Percentiles rank a stretch among this genome's conserved stretches.
Evolutionary conservation across 495 filamentous ascomycete genomes (phyloP).

Genomic region (Astrothelium subdiscretum): DNA sequence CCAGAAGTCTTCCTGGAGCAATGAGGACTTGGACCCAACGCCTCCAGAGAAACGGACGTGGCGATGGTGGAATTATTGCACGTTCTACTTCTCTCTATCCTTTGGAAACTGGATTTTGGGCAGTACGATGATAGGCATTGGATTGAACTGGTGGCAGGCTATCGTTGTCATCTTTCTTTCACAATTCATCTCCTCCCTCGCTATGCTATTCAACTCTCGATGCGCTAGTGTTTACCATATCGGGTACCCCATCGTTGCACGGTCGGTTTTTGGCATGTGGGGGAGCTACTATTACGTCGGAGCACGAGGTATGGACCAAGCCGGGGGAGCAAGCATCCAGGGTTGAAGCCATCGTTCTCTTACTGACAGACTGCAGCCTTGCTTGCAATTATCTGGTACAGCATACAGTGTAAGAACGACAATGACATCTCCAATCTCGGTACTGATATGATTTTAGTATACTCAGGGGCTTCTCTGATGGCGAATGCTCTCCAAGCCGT

Average conservation of each 20-base stretch:
- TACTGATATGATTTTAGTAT: slow-evolving; percentile 16
- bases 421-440: not conserved
- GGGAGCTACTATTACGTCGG: slow-evolving; percentile 28
- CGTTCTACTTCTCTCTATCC: slow-evolving; percentile 31
- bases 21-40: slow-evolving; percentile 26
- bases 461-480: slow-evolving; percentile 25
- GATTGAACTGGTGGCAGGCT: slow-evolving; percentile 36
- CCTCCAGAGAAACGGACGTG: slow-evolving; percentile 14
- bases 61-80: slow-evolving; percentile 32
- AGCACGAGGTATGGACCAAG: no score
- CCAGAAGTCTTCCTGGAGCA: slow-evolving; percentile 13
- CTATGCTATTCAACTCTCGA: slow-evolving; percentile 33
- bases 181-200: slow-evolving; percentile 31
- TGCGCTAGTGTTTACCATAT: slow-evolving; percentile 30
- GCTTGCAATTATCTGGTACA: slow-evolving; percentile 29
- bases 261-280: slow-evolving; percentile 29
- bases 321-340: no score
- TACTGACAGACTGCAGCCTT: slow-evolving; percentile 15
- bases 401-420: slow-evolving; percentile 22
- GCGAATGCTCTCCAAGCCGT: slow-evolving; percentile 24
- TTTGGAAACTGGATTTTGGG: slow-evolving; percentile 36
- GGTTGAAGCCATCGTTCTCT: not conserved
- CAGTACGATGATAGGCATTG: slow-evolving; percentile 32
- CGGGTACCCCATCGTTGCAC: slow-evolving; percentile 28
- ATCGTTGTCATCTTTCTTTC: slow-evolving; percentile 34